Base-by-base conservation (phyloP, 768 basidiomycete species). In the Hypsizygus marmoreus region DNA sequence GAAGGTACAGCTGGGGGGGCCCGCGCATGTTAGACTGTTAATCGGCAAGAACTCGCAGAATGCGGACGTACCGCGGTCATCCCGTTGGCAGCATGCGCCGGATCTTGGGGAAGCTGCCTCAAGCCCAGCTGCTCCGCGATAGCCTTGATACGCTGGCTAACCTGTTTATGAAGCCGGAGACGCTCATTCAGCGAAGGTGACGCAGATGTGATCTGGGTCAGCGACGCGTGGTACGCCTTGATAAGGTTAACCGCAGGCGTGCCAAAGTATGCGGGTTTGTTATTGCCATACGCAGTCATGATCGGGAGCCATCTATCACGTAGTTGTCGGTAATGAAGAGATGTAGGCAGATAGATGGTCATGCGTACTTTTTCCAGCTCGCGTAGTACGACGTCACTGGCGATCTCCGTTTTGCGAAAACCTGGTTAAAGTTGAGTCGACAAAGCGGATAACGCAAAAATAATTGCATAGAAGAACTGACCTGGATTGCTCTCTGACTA, bases 161-260 rank as follows among this genome's bases (percentile, higher is more conserved):
- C 81, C 41, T 79, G 78, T 38, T 76, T 73, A 71, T 95, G 93
- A 25, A 80, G 67, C 25, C 69, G 61, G 64, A 93, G 83, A 4
- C 93, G 80, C 34, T 87, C 82, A 35, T 82, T 73, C 30, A 95
- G 76, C 1, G 85, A 79, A 4, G 80, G 73, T 13, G 72, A 54
- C 1, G 69, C 71, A 45, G 70, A 73, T 3, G 78, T 84, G 62
- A 95, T 87, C 51, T 77, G 75, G 22, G 63, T 67, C 39, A 95
- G 77, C 2, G 91, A 85, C n/a, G 81, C 77, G 57, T 88, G 80
- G 61, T 88, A 86, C 3, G 93, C 90, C 57, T 85, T 84, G 56
- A 95, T 81, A 57, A 97, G 77, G 68, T 92, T 91, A 45, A 91
- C 86, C 9, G 90, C 87, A 4, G 90, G 88, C 1, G 91, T 94